Conservation (phyloP, 2,329 filamentous ascomycete species). For the Rhynchosporium secalis region DNA sequence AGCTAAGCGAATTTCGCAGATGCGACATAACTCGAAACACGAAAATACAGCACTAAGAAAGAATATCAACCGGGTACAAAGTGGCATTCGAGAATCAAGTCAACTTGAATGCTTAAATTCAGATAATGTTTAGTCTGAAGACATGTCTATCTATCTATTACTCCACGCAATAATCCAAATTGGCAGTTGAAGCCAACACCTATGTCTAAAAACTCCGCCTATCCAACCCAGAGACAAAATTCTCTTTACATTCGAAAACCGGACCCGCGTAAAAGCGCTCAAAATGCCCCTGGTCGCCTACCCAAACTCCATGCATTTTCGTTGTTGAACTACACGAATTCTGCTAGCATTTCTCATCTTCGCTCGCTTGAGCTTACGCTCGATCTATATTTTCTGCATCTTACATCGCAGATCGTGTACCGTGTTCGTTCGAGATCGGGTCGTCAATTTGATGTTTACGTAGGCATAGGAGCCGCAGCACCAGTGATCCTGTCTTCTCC, state of each 20-base stretch:
- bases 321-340: background rate
- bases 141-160: background rate
- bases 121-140: background rate
- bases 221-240: background rate
- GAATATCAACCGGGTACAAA: too few relatives aligned
- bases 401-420: background rate
- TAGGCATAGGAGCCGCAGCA: conserved; percentile 31
- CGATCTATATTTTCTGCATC: background rate
- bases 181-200: conserved; percentile 11
- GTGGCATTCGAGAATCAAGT: too few relatives aligned
- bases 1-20: background rate
- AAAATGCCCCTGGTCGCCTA: background rate
- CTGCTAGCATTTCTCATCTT: background rate
- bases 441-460: conserved; percentile 18
- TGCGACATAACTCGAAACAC: too few relatives aligned
- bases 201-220: conserved; percentile 5
- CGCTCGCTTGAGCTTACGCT: too few relatives aligned
- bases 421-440: too few relatives aligned
- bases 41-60: too few relatives aligned
- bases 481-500: conserved; percentile 33
- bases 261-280: conserved; percentile 3
- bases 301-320: conserved; percentile 14
- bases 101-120: background rate
- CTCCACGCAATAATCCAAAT: background rate
- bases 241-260: background rate